These are phyloP conservation scores for Nicotiana obtusifolia DNA, from an alignment of 257 asterid genomes.

Conservation along the genomic window DNA sequence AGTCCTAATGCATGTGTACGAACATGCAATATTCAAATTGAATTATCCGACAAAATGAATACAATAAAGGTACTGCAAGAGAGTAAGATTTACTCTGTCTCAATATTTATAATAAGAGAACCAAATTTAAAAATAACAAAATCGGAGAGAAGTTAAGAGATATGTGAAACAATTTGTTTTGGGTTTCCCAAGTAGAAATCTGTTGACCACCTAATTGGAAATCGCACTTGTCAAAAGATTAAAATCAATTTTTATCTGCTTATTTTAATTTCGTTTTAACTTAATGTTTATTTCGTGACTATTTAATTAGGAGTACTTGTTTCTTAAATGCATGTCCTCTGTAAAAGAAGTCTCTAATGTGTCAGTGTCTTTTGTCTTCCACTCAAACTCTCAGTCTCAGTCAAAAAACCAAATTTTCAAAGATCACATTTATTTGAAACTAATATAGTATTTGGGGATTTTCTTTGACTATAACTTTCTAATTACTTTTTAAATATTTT, in stretches of 20 bases:
- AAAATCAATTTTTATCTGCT: not conserved
- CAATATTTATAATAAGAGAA: not conserved
- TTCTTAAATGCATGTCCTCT: slow-evolving; percentile 42
- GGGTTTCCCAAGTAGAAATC: slow-evolving; percentile 51
- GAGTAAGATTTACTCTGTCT: slow-evolving; percentile 33
- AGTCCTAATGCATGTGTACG: slow-evolving; percentile 51
- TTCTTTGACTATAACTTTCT: too few species aligned
- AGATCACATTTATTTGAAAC: not conserved
- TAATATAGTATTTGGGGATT: too few species aligned
- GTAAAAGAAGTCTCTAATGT: slow-evolving; percentile 32
- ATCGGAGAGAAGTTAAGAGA: not conserved
- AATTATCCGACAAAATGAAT: slow-evolving; percentile 40
- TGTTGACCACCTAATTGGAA: slow-evolving; percentile 80
- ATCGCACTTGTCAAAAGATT: slow-evolving; percentile 54
- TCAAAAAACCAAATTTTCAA: slow-evolving; percentile 45
- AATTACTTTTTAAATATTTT: too few species aligned
- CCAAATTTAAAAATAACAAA: too few species aligned
- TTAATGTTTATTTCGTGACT: not conserved
- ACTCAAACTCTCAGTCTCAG: slow-evolving; percentile 38
- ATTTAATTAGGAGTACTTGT: slow-evolving; percentile 10
- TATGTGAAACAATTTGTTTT: slow-evolving; percentile 41
- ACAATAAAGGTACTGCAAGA: slow-evolving; percentile 21
- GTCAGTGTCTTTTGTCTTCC: slow-evolving; percentile 86
- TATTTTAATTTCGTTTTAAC: not conserved
- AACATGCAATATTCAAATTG: slow-evolving; percentile 16